Evolutionary conservation across 352 stramenopile genomes (phyloP).

Genomic region (Pythium plurisporium): DNA sequence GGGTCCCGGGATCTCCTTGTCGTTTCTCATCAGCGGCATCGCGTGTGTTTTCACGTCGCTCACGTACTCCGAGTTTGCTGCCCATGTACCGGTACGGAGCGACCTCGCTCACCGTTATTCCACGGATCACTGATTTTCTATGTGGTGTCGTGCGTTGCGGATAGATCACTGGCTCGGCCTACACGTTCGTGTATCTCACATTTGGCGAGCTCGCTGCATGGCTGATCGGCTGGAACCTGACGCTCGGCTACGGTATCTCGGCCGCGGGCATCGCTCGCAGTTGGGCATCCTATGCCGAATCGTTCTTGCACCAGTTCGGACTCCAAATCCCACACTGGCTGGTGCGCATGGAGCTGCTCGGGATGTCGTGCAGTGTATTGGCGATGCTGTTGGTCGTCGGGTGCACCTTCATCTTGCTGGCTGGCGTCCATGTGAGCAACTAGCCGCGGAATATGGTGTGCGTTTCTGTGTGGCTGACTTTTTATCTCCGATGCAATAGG

Average conservation of each 20-base stretch:
- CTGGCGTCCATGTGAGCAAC: constrained; percentile 61
- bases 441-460: background rate
- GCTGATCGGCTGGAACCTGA: constrained; percentile 92
- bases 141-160: background rate
- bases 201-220: constrained; percentile 87
- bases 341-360: constrained; percentile 46
- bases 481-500: constrained; percentile 30
- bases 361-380: constrained; percentile 72
- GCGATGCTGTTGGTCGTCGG: constrained; percentile 73
- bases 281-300: constrained; percentile 85
- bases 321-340: constrained; percentile 61
- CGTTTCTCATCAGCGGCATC: constrained; percentile 85
- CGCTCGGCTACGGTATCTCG: constrained; percentile 90
- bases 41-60: constrained; percentile 90
- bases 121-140: too few relatives aligned
- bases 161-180: constrained; percentile 85
- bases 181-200: constrained; percentile 88
- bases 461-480: background rate
- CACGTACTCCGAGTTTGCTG: constrained; percentile 88
- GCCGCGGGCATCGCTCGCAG: constrained; percentile 87
- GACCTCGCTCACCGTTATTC: background rate
- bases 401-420: constrained; percentile 84
- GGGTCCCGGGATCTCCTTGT: constrained; percentile 86
- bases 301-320: constrained; percentile 75
- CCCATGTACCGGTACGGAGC: constrained; percentile 65